phyloP scores from a whole-genome alignment of 768 basidiomycete genomes.

The Auriculariales sp. region DNA sequence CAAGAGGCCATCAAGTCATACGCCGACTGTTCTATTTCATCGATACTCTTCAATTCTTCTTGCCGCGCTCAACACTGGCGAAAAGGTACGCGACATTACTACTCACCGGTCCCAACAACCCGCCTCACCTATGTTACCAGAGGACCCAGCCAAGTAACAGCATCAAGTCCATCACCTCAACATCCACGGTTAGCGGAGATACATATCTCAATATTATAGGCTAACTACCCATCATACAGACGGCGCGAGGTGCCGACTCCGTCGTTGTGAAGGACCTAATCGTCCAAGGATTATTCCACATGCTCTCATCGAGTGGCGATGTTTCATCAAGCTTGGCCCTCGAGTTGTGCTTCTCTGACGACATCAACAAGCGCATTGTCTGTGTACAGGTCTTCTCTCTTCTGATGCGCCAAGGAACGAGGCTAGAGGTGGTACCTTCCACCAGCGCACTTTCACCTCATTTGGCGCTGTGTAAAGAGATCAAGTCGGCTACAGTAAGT shows the following conservation, averaged over 20 bases:
- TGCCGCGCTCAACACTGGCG: neutral
- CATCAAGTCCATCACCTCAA: too few relatives aligned
- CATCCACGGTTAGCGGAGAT: too few relatives aligned
- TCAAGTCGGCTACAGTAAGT: neutral
- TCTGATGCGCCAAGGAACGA: conserved; percentile 68
- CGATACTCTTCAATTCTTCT: conserved; percentile 38
- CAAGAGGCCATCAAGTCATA: conserved; percentile 54
- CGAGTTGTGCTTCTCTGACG: conserved; percentile 57
- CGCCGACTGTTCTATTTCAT: conserved; percentile 53
- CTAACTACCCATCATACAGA: too few relatives aligned
- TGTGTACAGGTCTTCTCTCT: conserved; percentile 77
- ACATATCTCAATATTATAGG: too few relatives aligned
- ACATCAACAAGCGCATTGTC: conserved; percentile 54
- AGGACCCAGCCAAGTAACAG: too few relatives aligned
- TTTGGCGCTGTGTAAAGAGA: neutral
- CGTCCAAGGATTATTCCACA: conserved; percentile 64
- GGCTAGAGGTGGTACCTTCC: too few relatives aligned
- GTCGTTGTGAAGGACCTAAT: conserved; percentile 53
- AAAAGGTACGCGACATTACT: too few relatives aligned
- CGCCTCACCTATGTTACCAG: too few relatives aligned
- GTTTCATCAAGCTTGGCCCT: conserved; percentile 83
- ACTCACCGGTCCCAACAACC: too few relatives aligned
- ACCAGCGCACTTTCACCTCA: too few relatives aligned
- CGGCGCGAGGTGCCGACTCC: too few relatives aligned
- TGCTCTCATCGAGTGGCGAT: conserved; percentile 75